These are phyloP conservation scores for Ascodesmis nigricans DNA, from an alignment of 495 filamentous ascomycete genomes.

Conservation along the genomic window DNA sequence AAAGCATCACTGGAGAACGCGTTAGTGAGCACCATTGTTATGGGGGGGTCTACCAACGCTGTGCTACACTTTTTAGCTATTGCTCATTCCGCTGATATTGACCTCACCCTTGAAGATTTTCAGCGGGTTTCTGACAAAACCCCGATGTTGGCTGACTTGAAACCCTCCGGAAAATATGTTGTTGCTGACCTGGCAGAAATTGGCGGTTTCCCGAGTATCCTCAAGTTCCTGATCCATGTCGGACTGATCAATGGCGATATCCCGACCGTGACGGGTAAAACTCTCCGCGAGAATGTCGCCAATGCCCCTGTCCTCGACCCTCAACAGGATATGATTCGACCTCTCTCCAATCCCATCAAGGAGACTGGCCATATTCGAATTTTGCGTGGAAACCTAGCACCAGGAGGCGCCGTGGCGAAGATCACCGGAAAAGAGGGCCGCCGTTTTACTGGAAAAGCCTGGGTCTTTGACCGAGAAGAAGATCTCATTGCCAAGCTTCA, in stretches of 20 bases:
- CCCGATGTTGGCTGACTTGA: constrained; percentile 81
- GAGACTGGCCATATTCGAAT: constrained; percentile 73
- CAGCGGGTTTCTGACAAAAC: constrained; percentile 73
- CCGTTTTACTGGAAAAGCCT: constrained; percentile 56
- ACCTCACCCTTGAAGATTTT: constrained; percentile 68
- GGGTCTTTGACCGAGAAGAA: constrained; percentile 80
- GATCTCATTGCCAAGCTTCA: constrained; percentile 55
- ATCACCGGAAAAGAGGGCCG: constrained; percentile 93
- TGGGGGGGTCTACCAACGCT: constrained; percentile 80
- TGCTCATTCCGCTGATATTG: constrained; percentile 70
- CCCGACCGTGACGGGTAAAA: constrained; percentile 78
- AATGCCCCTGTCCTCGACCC: constrained; percentile 59
- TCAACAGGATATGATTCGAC: constrained; percentile 68
- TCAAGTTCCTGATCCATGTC: constrained; percentile 74
- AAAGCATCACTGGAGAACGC: constrained; percentile 82
- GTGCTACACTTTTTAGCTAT: constrained; percentile 91
- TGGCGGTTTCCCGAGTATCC: constrained; percentile 72
- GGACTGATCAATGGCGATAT: constrained; percentile 65
- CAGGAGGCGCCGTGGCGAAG: constrained; percentile 84
- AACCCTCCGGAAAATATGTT: constrained; percentile 66
- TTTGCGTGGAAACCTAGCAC: constrained; percentile 72
- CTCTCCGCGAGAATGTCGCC: constrained; percentile 68
- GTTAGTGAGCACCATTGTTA: constrained; percentile 73
- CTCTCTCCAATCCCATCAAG: constrained; percentile 69
- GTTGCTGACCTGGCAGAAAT: constrained; percentile 94